Base-by-base conservation (phyloP, 257 asterid species). In the Lycium barbarum region DNA sequence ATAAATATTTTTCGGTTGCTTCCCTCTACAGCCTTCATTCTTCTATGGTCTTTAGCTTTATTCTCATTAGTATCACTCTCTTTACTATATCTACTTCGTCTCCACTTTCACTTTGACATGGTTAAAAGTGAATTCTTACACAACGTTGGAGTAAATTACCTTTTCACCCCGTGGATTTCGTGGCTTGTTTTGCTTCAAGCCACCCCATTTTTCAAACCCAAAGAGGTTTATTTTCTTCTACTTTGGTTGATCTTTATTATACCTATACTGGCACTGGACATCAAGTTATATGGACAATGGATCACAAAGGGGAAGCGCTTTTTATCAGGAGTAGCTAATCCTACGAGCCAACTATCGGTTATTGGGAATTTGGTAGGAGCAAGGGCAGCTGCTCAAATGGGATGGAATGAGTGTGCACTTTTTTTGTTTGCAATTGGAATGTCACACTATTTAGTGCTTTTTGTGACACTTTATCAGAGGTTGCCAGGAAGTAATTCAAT, bases 381-480 rank as follows among this genome's bases (percentile, higher is more conserved):
- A 0, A 90, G 97, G 10, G 97, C 97, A 38, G 95, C 95, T 51
- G 92, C 97, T 4, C 82, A 90, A 89, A 92, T 91, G 92, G 93
- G 87, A 72, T 93, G 97, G 95, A 58, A 0, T 0, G 95, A 93
- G 40, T 68, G 89, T 1, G 85, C 95, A 0, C 43, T 90, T 9
- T 84, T 85, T 70, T 20, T 92, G 87, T 92, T 93, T 38, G 87
- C 95, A 0, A 70, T 92, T 7, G 97, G 95, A 57, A 92, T 92
- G 91, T 90, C 88, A 90, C 97, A 93, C 80, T 93, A 93, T 20
- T 87, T 93, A 22, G 95, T 93, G 33, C 93, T 93, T 5, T 92
- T 92, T 47, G 95, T 93, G 14, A 92, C 97, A 18, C 91, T 93
- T 10, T 91, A 93, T 66, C 95, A 93, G 87, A 70, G 95, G 45